These are phyloP conservation scores for Suhomyces sp. DNA, from an alignment of 805 yeast species.

Conservation along the genomic window DNA sequence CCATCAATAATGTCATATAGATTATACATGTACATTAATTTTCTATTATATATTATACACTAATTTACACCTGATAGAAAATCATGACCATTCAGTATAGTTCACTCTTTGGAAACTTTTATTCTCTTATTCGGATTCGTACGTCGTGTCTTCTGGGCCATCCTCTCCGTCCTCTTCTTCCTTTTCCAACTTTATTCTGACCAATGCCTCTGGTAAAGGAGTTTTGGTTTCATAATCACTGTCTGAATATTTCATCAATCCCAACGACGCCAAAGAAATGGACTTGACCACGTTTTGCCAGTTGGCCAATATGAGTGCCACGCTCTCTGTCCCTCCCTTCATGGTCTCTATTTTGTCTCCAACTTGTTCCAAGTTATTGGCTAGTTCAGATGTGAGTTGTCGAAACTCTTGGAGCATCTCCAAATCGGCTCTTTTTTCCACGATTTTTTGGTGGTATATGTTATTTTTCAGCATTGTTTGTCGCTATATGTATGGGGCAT, in stretches of 20 bases:
- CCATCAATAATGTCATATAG: too few relatives aligned
- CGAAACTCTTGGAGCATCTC: conserved; percentile 49
- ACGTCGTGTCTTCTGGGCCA: neutral
- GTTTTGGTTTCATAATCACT: conserved; percentile 41
- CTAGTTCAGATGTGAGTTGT: conserved; percentile 44
- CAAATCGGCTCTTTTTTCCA: conserved; percentile 52
- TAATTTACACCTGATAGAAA: neutral
- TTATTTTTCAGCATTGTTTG: conserved; percentile 9
- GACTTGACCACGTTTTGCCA: conserved; percentile 66
- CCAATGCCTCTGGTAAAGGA: conserved; percentile 66
- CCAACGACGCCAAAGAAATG: conserved; percentile 57
- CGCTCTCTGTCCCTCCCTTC: conserved; percentile 59
- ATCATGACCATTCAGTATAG: too few relatives aligned
- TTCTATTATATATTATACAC: conserved; percentile 1
- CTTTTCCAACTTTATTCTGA: conserved; percentile 54
- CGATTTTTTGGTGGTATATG: conserved; percentile 27
- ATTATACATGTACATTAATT: neutral
- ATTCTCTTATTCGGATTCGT: neutral
- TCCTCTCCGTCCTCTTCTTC: conserved; percentile 23
- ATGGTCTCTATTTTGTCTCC: conserved; percentile 49
- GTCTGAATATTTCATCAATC: conserved; percentile 45
- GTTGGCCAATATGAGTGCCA: conserved; percentile 56
- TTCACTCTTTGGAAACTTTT: too few relatives aligned
- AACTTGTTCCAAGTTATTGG: conserved; percentile 47
- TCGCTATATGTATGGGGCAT: neutral